Percentiles rank a stretch among this genome's conserved stretches.
Evolutionary conservation across 805 yeast genomes (phyloP).

Genomic region (Komagataella pastoris): DNA sequence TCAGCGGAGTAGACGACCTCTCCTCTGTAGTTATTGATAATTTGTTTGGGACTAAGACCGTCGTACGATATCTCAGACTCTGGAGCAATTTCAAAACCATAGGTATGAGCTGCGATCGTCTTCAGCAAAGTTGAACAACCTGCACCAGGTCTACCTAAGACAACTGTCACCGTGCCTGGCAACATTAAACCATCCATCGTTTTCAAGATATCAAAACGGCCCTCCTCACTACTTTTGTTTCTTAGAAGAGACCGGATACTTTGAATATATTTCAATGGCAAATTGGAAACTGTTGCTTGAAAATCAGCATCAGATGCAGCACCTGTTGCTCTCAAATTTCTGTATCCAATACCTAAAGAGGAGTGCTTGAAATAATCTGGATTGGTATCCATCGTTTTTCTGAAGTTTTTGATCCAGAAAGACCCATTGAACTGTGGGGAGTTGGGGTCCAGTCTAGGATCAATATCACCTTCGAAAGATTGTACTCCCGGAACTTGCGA

Average conservation of each 20-base stretch:
- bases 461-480: conserved; percentile 20
- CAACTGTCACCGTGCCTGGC: conserved; percentile 58
- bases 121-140: conserved; percentile 62
- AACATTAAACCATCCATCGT: conserved; percentile 51
- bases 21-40: conserved; percentile 42
- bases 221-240: conserved; percentile 12
- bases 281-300: conserved; percentile 43
- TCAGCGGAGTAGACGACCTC: conserved; percentile 64
- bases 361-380: conserved; percentile 53
- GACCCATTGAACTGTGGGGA: conserved; percentile 45
- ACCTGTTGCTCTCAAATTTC: conserved; percentile 47
- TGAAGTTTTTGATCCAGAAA: conserved; percentile 55
- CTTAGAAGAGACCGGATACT: conserved; percentile 11
- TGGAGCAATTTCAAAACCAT: conserved; percentile 38
- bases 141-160: conserved; percentile 75
- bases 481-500: conserved; percentile 35
- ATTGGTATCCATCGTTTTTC: conserved; percentile 37
- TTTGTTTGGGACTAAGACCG: conserved; percentile 39
- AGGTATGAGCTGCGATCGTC: conserved; percentile 43
- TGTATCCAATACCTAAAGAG: conserved; percentile 45
- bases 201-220: conserved; percentile 39
- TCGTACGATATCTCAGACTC: conserved; percentile 36
- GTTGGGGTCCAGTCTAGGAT: conserved; percentile 42
- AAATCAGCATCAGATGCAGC: conserved; percentile 56
- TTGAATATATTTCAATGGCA: conserved; percentile 20